Evolutionary conservation across 1,284 basidiomycete genomes (phyloP).

Genomic region (Earliella scabrosa): DNA sequence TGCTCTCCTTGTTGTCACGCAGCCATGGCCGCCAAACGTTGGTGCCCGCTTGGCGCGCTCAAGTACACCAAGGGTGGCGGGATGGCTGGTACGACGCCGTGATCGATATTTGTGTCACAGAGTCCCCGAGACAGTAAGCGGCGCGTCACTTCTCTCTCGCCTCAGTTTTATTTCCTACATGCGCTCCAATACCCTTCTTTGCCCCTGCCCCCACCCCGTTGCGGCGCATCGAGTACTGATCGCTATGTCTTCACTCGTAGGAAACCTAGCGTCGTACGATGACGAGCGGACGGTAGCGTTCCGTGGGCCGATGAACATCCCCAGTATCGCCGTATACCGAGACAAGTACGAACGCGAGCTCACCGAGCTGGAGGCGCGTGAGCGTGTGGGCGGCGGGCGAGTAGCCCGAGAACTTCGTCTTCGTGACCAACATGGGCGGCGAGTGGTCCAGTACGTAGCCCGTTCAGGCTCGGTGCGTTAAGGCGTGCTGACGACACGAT

Average conservation of each 20-base stretch:
- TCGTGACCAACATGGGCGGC: constrained; percentile 39
- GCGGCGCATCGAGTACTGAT: too few relatives aligned
- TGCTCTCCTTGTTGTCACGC: neutral
- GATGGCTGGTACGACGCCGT: constrained; percentile 34
- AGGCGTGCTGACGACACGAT: neutral
- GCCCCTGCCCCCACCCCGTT: too few relatives aligned
- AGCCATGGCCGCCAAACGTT: constrained; percentile 7
- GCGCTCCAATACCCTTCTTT: too few relatives aligned
- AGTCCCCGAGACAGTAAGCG: constrained; percentile 27
- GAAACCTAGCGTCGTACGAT: constrained; percentile 33
- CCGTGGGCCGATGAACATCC: constrained; percentile 33
- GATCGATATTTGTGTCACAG: constrained; percentile 30
- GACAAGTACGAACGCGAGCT: constrained; percentile 19
- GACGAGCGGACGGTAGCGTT: constrained; percentile 35
- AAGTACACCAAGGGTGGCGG: constrained; percentile 35
- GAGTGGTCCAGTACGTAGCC: constrained; percentile 33
- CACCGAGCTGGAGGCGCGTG: constrained; percentile 31
- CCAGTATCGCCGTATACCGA: constrained; percentile 37
- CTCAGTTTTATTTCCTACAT: too few relatives aligned
- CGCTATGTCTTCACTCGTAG: too few relatives aligned
- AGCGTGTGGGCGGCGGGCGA: constrained; percentile 31
- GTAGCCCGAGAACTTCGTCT: constrained; percentile 33
- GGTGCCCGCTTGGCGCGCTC: constrained; percentile 30
- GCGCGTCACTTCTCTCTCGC: constrained; percentile 10
- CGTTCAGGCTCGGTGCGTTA: neutral